These are phyloP conservation scores for Prototheca cutis DNA, from an alignment of 163 green algal genomes.

Conservation along the genomic window DNA sequence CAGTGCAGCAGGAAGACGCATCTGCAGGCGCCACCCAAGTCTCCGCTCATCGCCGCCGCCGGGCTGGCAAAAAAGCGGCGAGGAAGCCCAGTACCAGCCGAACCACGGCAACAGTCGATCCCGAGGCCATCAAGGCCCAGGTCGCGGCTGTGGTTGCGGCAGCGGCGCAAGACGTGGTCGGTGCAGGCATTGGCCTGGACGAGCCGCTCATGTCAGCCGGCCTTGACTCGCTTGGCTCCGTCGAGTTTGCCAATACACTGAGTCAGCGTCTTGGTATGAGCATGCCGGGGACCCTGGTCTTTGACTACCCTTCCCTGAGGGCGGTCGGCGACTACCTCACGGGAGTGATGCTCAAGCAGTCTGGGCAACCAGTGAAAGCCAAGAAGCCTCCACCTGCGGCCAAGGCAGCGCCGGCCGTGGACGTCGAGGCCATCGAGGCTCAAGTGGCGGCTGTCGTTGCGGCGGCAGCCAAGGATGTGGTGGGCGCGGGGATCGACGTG, in stretches of 20 bases:
- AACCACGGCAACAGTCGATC: neutral
- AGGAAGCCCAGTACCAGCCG: neutral
- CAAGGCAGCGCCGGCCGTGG: neutral
- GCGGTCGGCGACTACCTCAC: constrained; percentile 22
- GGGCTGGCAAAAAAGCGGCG: neutral
- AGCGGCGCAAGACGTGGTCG: constrained; percentile 18
- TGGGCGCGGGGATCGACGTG: constrained; percentile 16
- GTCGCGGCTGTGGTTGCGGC: constrained; percentile 14
- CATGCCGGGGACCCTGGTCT: constrained; percentile 27
- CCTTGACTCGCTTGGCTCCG: constrained; percentile 69
- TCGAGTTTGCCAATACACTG: constrained; percentile 34
- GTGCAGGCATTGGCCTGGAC: constrained; percentile 22
- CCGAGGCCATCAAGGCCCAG: constrained; percentile 12
- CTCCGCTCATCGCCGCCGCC: neutral
- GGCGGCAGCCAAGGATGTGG: constrained; percentile 15
- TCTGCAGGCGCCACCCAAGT: too few relatives aligned
- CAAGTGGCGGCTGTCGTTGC: constrained; percentile 16
- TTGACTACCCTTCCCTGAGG: constrained; percentile 28
- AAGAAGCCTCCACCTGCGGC: too few relatives aligned
- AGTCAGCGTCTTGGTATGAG: constrained; percentile 19
- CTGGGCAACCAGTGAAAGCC: too few relatives aligned
- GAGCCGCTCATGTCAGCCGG: constrained; percentile 75
- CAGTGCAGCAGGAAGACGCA: too few relatives aligned
- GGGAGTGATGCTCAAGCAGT: constrained; percentile 14
- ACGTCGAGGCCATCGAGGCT: constrained; percentile 9